phyloP scores from a whole-genome alignment of 176 grass and related monocot genomes.

The Saccharum officinarum region DNA sequence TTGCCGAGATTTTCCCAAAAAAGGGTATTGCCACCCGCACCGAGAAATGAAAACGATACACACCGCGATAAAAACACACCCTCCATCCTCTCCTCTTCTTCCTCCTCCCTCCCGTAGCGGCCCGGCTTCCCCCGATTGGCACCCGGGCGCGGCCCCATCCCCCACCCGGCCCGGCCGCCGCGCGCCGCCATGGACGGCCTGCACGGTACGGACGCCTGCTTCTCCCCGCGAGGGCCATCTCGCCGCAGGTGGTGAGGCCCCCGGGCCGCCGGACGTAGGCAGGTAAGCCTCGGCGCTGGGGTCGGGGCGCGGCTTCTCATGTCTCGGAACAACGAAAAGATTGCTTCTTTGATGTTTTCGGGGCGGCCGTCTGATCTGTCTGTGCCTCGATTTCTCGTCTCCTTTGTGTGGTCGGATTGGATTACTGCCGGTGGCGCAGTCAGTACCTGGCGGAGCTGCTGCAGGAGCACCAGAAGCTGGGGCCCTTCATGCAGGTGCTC shows the following conservation, averaged over 20 bases:
- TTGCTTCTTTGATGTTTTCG: conserved; percentile 20
- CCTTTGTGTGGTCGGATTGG: conserved; percentile 19
- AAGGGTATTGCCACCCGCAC: conserved; percentile 45
- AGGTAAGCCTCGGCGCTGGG: conserved; percentile 47
- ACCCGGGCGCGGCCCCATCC: conserved; percentile 1
- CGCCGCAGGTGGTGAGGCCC: conserved; percentile 58
- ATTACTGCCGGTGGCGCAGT: conserved; percentile 39
- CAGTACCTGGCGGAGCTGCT: conserved; percentile 86
- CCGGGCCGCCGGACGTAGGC: conserved; percentile 45
- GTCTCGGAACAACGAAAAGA: conserved; percentile 11
- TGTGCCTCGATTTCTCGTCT: background rate
- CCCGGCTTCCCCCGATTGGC: conserved; percentile 1
- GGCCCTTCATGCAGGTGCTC: conserved; percentile 90
- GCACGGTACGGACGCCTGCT: conserved; percentile 56
- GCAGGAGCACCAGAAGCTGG: conserved; percentile 85
- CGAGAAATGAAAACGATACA: conserved; percentile 48
- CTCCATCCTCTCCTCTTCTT: background rate
- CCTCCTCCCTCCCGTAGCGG: conserved; percentile 23
- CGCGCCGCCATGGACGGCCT: conserved; percentile 63
- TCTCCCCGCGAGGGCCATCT: conserved; percentile 58
- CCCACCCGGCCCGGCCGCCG: conserved; percentile 24
- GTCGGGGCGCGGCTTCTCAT: background rate
- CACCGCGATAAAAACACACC: conserved; percentile 39
- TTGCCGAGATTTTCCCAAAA: conserved; percentile 64
- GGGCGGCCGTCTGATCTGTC: conserved; percentile 30